Percentiles rank a stretch among this genome's conserved stretches.
Evolutionary conservation across 2,329 filamentous ascomycete genomes (phyloP).

Genomic region (Chaetomiaceae sp.): DNA sequence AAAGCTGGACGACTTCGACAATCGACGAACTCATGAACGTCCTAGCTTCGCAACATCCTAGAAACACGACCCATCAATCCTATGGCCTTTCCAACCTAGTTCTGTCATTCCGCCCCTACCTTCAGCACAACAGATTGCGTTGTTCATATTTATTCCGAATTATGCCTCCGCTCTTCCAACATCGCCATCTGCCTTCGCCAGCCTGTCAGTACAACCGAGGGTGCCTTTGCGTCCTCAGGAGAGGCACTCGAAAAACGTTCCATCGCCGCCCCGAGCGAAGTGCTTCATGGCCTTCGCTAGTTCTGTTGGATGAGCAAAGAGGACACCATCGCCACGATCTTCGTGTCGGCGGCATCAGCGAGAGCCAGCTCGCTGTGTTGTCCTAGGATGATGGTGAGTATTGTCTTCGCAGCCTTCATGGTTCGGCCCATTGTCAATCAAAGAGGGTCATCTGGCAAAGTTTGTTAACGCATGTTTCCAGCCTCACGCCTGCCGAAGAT

Average conservation of each 20-base stretch:
- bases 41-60: too few relatives aligned
- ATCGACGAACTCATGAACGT: too few relatives aligned
- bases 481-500: neutral
- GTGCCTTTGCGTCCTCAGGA: neutral
- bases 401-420: neutral
- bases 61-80: too few relatives aligned
- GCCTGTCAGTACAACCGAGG: neutral
- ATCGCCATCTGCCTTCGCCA: neutral
- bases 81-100: neutral
- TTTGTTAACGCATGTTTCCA: neutral
- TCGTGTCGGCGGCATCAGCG: neutral
- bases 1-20: too few relatives aligned
- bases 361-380: neutral
- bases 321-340: neutral
- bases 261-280: neutral
- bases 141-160: neutral
- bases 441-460: too few relatives aligned
- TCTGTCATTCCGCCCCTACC: too few relatives aligned
- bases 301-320: neutral
- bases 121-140: too few relatives aligned
- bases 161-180: neutral
- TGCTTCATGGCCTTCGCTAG: conserved; percentile 2
- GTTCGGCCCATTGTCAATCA: too few relatives aligned
- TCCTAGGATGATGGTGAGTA: neutral
- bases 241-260: neutral